Evolutionary conservation across 163 green algal genomes (phyloP).

Genomic region (Botryococcus braunii): DNA sequence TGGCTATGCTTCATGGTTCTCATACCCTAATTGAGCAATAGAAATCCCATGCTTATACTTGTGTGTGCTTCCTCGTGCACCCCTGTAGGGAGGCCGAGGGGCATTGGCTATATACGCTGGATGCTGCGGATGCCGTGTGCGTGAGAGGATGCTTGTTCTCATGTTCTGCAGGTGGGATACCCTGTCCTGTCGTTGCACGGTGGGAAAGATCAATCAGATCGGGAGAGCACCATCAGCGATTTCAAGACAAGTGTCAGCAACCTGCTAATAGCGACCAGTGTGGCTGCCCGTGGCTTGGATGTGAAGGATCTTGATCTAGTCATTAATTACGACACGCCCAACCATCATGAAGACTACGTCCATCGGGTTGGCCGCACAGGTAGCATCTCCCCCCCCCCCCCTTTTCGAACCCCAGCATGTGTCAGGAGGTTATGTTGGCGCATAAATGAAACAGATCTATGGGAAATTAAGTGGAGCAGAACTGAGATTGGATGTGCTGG

Average conservation of each 20-base stretch:
- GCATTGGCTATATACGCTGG: too few relatives aligned
- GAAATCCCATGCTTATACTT: too few relatives aligned
- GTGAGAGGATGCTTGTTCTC: neutral
- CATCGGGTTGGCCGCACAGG: conserved; percentile 72
- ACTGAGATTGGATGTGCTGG: too few relatives aligned
- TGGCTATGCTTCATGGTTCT: too few relatives aligned
- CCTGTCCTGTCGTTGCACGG: conserved; percentile 91
- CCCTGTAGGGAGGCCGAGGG: too few relatives aligned
- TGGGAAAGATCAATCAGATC: conserved; percentile 93
- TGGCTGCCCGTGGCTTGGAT: conserved; percentile 90
- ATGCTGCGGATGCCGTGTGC: too few relatives aligned
- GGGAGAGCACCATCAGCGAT: conserved; percentile 86
- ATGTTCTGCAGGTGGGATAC: conserved; percentile 80
- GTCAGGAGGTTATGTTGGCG: too few relatives aligned
- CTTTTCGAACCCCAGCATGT: too few relatives aligned
- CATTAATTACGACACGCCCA: conserved; percentile 94
- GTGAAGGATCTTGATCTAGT: conserved; percentile 89
- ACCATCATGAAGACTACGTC: conserved; percentile 98
- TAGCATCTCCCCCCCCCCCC: too few relatives aligned
- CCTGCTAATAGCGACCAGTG: conserved; percentile 88
- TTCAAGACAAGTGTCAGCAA: conserved; percentile 93
- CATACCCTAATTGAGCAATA: neutral
- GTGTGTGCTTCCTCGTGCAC: too few relatives aligned
- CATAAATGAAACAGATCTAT: too few relatives aligned
- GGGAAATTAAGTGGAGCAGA: too few relatives aligned